Conservation (phyloP, 2,329 filamentous ascomycete genomes). For the Colletotrichum sansevieriae region DNA sequence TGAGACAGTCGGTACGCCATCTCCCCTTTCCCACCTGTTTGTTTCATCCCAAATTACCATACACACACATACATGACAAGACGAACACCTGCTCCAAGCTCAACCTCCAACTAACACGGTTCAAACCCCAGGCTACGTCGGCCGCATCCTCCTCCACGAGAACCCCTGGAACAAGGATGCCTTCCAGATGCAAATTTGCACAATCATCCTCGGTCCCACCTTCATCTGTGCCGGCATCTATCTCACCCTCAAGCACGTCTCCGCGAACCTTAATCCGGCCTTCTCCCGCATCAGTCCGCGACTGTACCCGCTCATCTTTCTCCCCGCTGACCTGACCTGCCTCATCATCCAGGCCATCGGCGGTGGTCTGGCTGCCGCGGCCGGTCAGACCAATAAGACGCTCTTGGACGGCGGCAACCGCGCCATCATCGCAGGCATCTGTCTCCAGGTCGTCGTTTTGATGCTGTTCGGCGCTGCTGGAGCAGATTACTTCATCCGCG, state of each 20-base stretch:
- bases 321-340: conserved; percentile 70
- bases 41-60: background rate
- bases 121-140: conserved; percentile 61
- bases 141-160: conserved; percentile 62
- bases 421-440: conserved; percentile 67
- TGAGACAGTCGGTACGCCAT: conserved; percentile 62
- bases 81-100: conserved; percentile 22
- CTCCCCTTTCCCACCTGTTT: background rate
- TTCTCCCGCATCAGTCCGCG: conserved; percentile 65
- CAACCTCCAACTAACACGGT: conserved; percentile 6
- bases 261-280: conserved; percentile 60
- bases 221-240: conserved; percentile 74
- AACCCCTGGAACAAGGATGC: conserved; percentile 68
- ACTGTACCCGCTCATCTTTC: conserved; percentile 69
- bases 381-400: conserved; percentile 53
- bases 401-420: conserved; percentile 62
- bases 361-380: conserved; percentile 66
- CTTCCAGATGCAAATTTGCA: conserved; percentile 71
- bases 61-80: background rate
- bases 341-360: conserved; percentile 71
- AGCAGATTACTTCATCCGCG: conserved; percentile 61
- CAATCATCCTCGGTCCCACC: conserved; percentile 71
- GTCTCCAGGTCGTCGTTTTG: conserved; percentile 66
- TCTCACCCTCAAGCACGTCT: conserved; percentile 72
- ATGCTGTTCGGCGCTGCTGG: conserved; percentile 58